Conservation (phyloP, 2,329 filamentous ascomycete species). For the Neofusicoccum ribis region DNA sequence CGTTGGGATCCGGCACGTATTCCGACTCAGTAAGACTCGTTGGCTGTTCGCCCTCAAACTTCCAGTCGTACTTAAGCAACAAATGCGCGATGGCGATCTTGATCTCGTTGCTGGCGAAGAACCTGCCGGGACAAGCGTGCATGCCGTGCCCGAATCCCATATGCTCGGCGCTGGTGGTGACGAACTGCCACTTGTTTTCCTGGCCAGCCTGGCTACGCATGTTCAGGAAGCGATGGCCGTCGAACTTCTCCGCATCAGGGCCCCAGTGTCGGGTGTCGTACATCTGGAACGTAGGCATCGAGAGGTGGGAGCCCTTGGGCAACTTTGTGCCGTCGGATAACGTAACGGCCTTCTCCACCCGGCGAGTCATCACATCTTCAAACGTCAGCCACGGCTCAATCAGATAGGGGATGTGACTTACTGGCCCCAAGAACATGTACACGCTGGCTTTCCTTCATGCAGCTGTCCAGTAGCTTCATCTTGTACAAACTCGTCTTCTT, state of each 20-base stretch:
- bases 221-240: conserved; percentile 22
- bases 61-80: conserved; percentile 22
- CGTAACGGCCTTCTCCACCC: conserved; percentile 25
- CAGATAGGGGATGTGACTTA: background rate
- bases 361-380: background rate
- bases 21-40: background rate
- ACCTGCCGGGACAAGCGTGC: conserved; percentile 22
- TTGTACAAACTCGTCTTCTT: conserved; percentile 31
- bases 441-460: conserved; percentile 36
- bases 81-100: conserved; percentile 20
- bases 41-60: background rate
- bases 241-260: conserved; percentile 21
- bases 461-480: conserved; percentile 35
- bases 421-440: background rate
- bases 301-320: conserved; percentile 23
- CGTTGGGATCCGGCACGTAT: background rate
- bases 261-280: background rate
- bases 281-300: background rate
- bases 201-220: conserved; percentile 20
- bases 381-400: background rate
- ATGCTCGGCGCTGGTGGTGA: conserved; percentile 23
- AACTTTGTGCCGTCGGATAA: conserved; percentile 32
- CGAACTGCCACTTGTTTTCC: conserved; percentile 21
- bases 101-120: conserved; percentile 23
- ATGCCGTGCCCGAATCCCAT: conserved; percentile 24